phyloP scores from a whole-genome alignment of 768 basidiomycete genomes.

The Trametes cubensis region DNA sequence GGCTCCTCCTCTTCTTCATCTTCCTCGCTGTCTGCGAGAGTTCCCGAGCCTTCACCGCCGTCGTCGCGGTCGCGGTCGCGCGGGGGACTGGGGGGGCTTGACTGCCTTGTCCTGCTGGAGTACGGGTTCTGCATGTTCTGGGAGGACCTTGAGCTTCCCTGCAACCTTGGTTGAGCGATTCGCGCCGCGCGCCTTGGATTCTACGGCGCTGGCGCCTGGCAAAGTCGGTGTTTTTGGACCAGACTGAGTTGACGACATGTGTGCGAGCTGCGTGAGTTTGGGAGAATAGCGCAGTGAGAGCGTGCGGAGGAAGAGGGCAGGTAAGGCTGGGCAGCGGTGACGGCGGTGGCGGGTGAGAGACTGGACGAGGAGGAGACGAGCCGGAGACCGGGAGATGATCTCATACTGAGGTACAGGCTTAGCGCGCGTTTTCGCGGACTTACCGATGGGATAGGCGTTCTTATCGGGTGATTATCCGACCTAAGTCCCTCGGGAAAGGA shows the following conservation, averaged over 20 bases:
- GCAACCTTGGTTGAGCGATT: slow-evolving; percentile 81
- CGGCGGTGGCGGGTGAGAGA: not conserved
- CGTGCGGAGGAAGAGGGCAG: not conserved
- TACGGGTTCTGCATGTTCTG: slow-evolving; percentile 72
- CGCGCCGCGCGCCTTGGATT: slow-evolving; percentile 67
- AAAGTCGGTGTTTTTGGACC: slow-evolving; percentile 12
- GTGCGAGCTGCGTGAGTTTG: not conserved
- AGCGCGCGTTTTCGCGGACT: slow-evolving; percentile 2
- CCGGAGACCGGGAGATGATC: slow-evolving; percentile 15
- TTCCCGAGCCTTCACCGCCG: slow-evolving; percentile 33
- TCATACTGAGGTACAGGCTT: slow-evolving; percentile 8
- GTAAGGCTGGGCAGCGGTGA: not conserved
- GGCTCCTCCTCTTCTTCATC: slow-evolving; percentile 63
- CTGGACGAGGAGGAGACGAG: not conserved
- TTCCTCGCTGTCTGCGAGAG: slow-evolving; percentile 63
- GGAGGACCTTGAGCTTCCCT: slow-evolving; percentile 86
- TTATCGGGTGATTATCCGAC: not conserved
- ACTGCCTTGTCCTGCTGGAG: slow-evolving; percentile 29
- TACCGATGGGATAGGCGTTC: not conserved
- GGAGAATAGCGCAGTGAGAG: not conserved
- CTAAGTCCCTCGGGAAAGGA: not conserved
- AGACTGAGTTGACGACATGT: slow-evolving; percentile 29
- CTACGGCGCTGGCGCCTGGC: slow-evolving; percentile 30
- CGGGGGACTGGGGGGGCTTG: slow-evolving; percentile 24
- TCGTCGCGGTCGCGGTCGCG: slow-evolving; percentile 21